Evolutionary conservation across 1,284 basidiomycete genomes (phyloP).

Genomic region (Abortiporus biennis): DNA sequence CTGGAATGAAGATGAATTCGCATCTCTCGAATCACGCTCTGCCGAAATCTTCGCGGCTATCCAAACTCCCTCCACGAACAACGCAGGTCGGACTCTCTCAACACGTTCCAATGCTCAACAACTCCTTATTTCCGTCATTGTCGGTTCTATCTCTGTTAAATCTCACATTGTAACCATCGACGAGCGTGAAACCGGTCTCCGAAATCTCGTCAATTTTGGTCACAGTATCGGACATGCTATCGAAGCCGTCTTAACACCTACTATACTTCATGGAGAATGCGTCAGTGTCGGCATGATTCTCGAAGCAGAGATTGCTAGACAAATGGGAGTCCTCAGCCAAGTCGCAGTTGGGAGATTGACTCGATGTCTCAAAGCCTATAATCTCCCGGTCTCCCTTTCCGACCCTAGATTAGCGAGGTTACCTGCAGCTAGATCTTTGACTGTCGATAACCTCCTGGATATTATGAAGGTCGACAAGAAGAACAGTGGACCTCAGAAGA

Average conservation of each 20-base stretch:
- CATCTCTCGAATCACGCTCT: constrained; percentile 78
- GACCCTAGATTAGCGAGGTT: constrained; percentile 74
- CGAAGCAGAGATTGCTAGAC: constrained; percentile 88
- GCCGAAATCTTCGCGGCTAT: constrained; percentile 83
- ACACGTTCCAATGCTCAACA: constrained; percentile 75
- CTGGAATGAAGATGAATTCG: constrained; percentile 87
- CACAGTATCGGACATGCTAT: constrained; percentile 96
- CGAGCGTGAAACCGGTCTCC: constrained; percentile 90
- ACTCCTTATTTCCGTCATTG: constrained; percentile 74
- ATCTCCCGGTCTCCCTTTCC: constrained; percentile 74
- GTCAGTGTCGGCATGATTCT: constrained; percentile 91
- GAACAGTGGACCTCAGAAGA: constrained; percentile 88
- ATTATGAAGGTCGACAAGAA: constrained; percentile 98
- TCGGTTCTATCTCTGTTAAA: constrained; percentile 87
- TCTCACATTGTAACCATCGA: constrained; percentile 94
- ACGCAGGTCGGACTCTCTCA: constrained; percentile 55
- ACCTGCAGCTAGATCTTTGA: constrained; percentile 67
- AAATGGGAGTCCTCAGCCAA: constrained; percentile 80
- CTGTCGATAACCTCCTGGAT: constrained; percentile 82
- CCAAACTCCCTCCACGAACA: constrained; percentile 58
- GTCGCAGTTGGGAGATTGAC: constrained; percentile 86
- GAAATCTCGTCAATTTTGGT: constrained; percentile 96
- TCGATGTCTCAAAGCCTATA: constrained; percentile 81
- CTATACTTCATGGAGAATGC: constrained; percentile 91
- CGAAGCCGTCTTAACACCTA: constrained; percentile 88